Conservation (phyloP, 1,284 basidiomycete species). For the Sutorius eximius region DNA sequence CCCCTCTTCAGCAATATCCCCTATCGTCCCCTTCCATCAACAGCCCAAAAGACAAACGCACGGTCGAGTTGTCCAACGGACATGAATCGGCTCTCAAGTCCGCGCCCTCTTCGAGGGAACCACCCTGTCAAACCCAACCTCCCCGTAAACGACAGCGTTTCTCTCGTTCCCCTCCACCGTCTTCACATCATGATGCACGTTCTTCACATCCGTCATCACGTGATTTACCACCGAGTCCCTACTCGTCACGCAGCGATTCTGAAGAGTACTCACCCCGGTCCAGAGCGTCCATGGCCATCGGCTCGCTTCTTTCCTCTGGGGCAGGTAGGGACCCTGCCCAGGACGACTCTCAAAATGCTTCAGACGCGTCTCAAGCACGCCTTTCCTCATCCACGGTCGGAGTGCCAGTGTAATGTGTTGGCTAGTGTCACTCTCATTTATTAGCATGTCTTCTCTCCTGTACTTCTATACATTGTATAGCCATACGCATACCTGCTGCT, state of each 20-base stretch:
- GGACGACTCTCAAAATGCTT: conserved; percentile 27
- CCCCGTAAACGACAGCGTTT: conserved; percentile 49
- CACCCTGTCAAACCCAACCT: conserved; percentile 24
- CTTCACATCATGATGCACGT: conserved; percentile 27
- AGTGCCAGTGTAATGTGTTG: conserved; percentile 22
- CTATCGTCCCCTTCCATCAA: conserved; percentile 20
- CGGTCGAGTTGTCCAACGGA: conserved; percentile 15
- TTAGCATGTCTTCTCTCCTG: conserved; percentile 21
- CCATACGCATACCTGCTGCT: conserved; percentile 22
- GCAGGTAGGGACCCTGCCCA: conserved; percentile 25
- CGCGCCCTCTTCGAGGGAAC: conserved; percentile 23
- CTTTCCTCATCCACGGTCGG: conserved; percentile 21
- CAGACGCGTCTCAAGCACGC: conserved; percentile 25
- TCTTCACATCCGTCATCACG: conserved; percentile 30
- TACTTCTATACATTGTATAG: conserved; percentile 29
- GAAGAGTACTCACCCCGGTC: conserved; percentile 38
- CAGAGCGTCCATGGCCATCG: conserved; percentile 36
- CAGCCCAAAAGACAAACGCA: conserved; percentile 21
- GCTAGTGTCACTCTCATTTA: conserved; percentile 15
- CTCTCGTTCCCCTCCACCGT: conserved; percentile 35
- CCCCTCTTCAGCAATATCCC: conserved; percentile 23
- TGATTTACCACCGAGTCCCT: conserved; percentile 37
- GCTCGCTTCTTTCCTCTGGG: conserved; percentile 34
- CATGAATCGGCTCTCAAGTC: conserved; percentile 15
- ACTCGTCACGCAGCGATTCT: conserved; percentile 37